Conservation (phyloP, 2,329 filamentous ascomycete species). For the Aspergillus pseudoviridinutans region DNA sequence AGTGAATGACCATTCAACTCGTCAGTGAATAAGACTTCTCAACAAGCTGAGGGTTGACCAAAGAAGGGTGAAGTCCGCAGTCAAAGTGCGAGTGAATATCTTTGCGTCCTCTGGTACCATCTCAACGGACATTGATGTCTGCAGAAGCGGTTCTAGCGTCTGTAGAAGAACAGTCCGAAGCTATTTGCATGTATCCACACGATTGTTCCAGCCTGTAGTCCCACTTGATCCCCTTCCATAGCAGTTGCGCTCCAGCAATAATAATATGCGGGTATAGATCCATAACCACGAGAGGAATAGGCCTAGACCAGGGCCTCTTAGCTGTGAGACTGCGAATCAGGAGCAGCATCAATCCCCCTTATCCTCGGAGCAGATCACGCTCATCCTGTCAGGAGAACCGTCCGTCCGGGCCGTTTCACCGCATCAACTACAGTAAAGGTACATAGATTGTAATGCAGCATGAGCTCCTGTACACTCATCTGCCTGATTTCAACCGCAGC, state of each 20-base stretch:
- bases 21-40: background rate
- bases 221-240: constrained; percentile 24
- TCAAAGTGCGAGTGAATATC: background rate
- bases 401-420: constrained; percentile 20
- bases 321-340: constrained; percentile 18
- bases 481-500: constrained; percentile 1
- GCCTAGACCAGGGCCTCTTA: background rate
- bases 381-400: constrained; percentile 22
- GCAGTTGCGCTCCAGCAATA: constrained; percentile 25
- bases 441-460: constrained; percentile 26
- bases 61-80: too few relatives aligned
- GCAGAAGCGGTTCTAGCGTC: constrained; percentile 24
- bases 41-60: background rate
- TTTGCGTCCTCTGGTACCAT: constrained; percentile 15
- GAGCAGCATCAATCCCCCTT: constrained; percentile 22
- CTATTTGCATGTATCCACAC: constrained; percentile 19
- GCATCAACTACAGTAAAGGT: constrained; percentile 26
- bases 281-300: constrained; percentile 25
- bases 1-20: background rate
- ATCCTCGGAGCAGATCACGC: constrained; percentile 18
- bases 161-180: constrained; percentile 22
- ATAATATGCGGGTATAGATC: constrained; percentile 31
- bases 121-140: constrained; percentile 27
- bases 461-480: constrained; percentile 18
- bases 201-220: constrained; percentile 21